phyloP scores from a whole-genome alignment of 176 grass and related monocot genomes.

The Rhynchospora pubera region DNA sequence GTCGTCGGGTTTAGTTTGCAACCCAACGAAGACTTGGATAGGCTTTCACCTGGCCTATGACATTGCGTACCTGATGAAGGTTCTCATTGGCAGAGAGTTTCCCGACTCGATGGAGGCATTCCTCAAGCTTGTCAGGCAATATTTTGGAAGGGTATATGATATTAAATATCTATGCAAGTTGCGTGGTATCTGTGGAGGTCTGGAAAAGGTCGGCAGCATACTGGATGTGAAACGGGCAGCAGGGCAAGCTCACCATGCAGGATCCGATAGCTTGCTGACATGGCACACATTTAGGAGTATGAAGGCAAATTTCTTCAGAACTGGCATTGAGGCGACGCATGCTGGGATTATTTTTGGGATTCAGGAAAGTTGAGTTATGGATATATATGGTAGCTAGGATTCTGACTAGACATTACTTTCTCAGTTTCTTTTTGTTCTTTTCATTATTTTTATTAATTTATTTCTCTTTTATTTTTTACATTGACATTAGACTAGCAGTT shows the following conservation, averaged over 20 bases:
- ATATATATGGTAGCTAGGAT: no score
- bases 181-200: neutral
- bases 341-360: no score
- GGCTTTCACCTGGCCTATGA: neutral
- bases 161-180: neutral
- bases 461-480: no score
- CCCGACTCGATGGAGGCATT: neutral
- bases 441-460: no score
- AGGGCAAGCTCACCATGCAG: neutral
- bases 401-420: no score
- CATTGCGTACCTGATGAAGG: neutral
- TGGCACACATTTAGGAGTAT: neutral
- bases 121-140: neutral
- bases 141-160: neutral
- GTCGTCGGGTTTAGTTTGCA: neutral
- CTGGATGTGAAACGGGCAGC: neutral
- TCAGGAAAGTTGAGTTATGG: no score
- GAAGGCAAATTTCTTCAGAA: no score
- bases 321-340: no score
- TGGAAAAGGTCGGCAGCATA: neutral
- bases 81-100: neutral
- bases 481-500: no score
- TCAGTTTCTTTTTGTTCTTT: no score
- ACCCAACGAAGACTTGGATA: neutral
- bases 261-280: neutral